Evolutionary conservation across 768 basidiomycete genomes (phyloP).

Genomic region (Guyanaporus albipodus): DNA sequence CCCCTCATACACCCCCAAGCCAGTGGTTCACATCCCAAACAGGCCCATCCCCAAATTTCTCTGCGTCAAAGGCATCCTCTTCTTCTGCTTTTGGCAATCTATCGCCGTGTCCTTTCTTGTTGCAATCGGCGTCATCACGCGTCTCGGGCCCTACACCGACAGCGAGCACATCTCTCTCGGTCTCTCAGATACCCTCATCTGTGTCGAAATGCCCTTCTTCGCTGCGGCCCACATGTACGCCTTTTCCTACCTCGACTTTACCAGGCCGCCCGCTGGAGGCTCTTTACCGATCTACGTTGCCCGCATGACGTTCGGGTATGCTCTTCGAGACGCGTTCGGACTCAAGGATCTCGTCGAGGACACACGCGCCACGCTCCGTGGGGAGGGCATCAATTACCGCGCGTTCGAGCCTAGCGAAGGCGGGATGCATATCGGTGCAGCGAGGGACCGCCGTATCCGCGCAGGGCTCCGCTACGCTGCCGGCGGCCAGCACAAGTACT

Average conservation of each 20-base stretch:
- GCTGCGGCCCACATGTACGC: constrained; percentile 94
- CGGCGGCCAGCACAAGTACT: constrained; percentile 93
- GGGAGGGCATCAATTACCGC: constrained; percentile 92
- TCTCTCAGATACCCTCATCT: constrained; percentile 87
- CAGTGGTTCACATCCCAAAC: constrained; percentile 22
- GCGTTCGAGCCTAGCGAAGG: constrained; percentile 97
- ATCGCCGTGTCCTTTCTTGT: constrained; percentile 86
- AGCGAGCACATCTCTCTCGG: constrained; percentile 86
- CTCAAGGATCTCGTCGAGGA: constrained; percentile 85
- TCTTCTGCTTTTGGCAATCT: constrained; percentile 99
- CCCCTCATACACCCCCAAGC: neutral
- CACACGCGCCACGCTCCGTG: constrained; percentile 72
- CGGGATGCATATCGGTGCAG: constrained; percentile 84
- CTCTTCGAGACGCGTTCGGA: constrained; percentile 86
- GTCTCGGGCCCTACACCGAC: constrained; percentile 85
- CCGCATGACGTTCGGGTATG: constrained; percentile 85
- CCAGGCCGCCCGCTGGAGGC: constrained; percentile 43
- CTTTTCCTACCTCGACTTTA: constrained; percentile 85
- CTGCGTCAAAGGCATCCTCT: constrained; percentile 96
- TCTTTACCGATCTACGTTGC: constrained; percentile 58
- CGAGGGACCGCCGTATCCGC: constrained; percentile 79
- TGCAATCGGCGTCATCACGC: constrained; percentile 68
- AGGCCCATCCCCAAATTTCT: constrained; percentile 96
- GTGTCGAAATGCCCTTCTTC: constrained; percentile 96
- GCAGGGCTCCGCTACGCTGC: constrained; percentile 90